Base-by-base conservation (phyloP, 495 filamentous ascomycete genomes). In the Tuber calosporum region DNA sequence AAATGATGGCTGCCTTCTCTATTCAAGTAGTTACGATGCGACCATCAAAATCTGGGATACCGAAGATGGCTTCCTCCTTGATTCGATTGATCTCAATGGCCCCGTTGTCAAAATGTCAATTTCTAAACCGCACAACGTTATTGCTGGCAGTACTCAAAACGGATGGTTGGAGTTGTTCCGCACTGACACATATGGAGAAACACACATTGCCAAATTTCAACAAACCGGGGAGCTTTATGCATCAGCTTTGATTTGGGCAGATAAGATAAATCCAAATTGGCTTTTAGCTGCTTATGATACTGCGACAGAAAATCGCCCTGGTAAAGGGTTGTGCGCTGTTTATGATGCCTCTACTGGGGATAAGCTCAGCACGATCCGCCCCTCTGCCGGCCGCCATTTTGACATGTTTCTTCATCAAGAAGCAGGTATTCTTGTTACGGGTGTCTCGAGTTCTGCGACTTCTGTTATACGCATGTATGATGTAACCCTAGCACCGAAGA, bases 21-120 rank as follows among this genome's bases (percentile, higher is more conserved):
- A 90, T 75, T 93, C 93, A 0, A 90, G 89, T 0, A 91, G 93
- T 38, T 96, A 92, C 77, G 95, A 99, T 75, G 83, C 87, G 9
- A 90, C 88, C 0, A 89, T 95, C 36, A 93, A 93, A 71, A 82
- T 93, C 13, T 98, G 93, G 92, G 84, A 87, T 71, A 72, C 83
- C 5, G 41, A 75, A 30, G 77, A 82, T 66, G 81, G 80, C 41
- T 53, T 80, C 36, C 79, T 80, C 79, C 84, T 87, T 82, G 42
- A 69, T 0, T 79, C 83, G 2, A 78, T 71, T 34, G 86, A 84
- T 71, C 69, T 84, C 81, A 83, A 84, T 22, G 89, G 89, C 0
- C 85, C 87, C 53, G 90, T 99, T 5, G 88, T 92, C 73, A 86
- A 93, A 19, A 88, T 97, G 72, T 83, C 83, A 68, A 81, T 88